Conservation (phyloP, 1,284 basidiomycete genomes). For the Pseudozyma tsukubaensis region DNA sequence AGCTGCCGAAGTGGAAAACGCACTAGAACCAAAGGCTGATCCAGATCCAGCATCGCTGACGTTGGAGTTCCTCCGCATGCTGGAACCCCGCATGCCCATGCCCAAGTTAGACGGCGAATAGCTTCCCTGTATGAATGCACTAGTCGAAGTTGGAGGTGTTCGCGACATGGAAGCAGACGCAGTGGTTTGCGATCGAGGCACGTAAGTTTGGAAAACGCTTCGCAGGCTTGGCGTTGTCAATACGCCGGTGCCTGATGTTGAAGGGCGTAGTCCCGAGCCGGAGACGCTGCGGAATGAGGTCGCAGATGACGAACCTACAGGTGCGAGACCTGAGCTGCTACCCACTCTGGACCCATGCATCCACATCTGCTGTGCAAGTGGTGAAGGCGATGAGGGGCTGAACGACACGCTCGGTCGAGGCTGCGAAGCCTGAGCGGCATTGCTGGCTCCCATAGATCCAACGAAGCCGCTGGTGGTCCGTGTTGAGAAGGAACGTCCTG, state of each 20-base stretch:
- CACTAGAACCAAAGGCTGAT: conserved; percentile 33
- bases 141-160: conserved; percentile 39
- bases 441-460: neutral
- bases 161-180: conserved; percentile 31
- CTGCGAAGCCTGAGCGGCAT: conserved; percentile 16
- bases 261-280: conserved; percentile 37
- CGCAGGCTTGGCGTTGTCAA: conserved; percentile 40
- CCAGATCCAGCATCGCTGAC: conserved; percentile 44
- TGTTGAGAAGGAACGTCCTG: conserved; percentile 17
- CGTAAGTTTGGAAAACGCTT: conserved; percentile 54
- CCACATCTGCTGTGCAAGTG: conserved; percentile 54
- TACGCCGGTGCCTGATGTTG: conserved; percentile 16
- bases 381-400: conserved; percentile 57
- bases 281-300: conserved; percentile 34
- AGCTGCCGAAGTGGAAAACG: conserved; percentile 14
- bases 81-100: conserved; percentile 23
- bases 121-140: conserved; percentile 22
- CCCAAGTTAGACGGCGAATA: conserved; percentile 42
- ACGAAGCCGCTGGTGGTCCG: conserved; percentile 32
- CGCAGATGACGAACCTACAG: conserved; percentile 10
- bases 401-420: conserved; percentile 47
- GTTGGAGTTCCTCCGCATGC: conserved; percentile 44
- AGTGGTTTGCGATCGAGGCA: conserved; percentile 37
- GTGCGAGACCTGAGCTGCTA: conserved; percentile 10
- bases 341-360: conserved; percentile 18